Conservation (phyloP, 2,329 filamentous ascomycete genomes). For the Dactylellina drechsleri region DNA sequence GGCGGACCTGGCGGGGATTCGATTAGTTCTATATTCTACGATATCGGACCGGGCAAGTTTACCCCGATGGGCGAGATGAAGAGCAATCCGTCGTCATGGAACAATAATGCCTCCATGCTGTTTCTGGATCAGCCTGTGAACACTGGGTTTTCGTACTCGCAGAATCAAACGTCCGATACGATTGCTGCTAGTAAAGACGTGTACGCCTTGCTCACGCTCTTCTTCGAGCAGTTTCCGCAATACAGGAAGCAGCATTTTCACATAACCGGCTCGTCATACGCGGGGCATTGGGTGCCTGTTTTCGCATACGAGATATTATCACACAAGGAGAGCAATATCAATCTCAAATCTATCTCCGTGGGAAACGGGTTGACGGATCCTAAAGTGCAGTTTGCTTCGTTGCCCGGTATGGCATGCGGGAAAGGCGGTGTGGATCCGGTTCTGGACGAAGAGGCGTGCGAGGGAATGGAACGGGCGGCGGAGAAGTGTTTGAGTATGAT, state of each 20-base stretch:
- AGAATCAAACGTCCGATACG: slow-evolving; percentile 85
- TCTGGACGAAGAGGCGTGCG: slow-evolving; percentile 78
- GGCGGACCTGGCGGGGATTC: slow-evolving; percentile 97
- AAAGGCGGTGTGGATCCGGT: slow-evolving; percentile 93
- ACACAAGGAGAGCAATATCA: slow-evolving; percentile 97
- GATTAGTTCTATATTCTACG: slow-evolving; percentile 94
- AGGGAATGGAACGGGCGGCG: slow-evolving; percentile 89
- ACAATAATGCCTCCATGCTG: slow-evolving; percentile 95
- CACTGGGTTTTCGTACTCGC: slow-evolving; percentile 95
- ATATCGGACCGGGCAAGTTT: slow-evolving; percentile 91
- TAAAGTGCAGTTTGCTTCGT: slow-evolving; percentile 91
- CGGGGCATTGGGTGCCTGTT: slow-evolving; percentile 92
- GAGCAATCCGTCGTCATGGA: slow-evolving; percentile 92
- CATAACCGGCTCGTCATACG: slow-evolving; percentile 94
- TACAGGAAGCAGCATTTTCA: slow-evolving; percentile 96
- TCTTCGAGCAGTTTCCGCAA: slow-evolving; percentile 98
- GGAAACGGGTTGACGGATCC: slow-evolving; percentile 96
- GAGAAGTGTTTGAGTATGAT: slow-evolving; percentile 90
- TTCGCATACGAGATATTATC: slow-evolving; percentile 90
- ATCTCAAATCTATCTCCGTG: slow-evolving; percentile 92
- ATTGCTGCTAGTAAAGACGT: slow-evolving; percentile 96
- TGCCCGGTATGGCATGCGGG: slow-evolving; percentile 97
- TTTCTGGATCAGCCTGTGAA: slow-evolving; percentile 99
- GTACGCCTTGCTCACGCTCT: slow-evolving; percentile 93
- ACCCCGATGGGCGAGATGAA: slow-evolving; percentile 82